Evolutionary conservation across 768 basidiomycete species (phyloP), one percentile per base, ranked within the genome.

Genomic region (Tylopilus balloui): DNA sequence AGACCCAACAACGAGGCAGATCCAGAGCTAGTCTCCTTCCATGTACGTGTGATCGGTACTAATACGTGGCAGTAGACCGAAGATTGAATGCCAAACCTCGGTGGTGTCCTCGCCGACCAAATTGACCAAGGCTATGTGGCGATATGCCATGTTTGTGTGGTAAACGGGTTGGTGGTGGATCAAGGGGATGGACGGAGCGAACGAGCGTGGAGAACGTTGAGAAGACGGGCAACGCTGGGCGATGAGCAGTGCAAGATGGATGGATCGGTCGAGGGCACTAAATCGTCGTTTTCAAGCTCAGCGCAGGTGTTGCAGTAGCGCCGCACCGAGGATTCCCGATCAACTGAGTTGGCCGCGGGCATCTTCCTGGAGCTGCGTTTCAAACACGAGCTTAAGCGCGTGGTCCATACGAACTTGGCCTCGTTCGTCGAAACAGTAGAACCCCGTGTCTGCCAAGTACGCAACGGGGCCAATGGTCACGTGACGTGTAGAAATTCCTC

Each of bases 221-320:
- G 20, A 28, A 23, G 13, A 40, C 9, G 15, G 17, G 39, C 32
- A 15, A 19, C 17, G 17, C 6, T 11, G 38, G 24, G 11, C 27
- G 36, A 40, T 44, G 45, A 32, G 15, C n/a, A 31, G 48, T 19
- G 6, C 15, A 3, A 27, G 36, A 40, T 27, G 34, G 29, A 21
- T 15, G 23, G 42, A 25, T 58, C 47, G 51, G 50, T 39, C 40
- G 29, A 27, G 42, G 25, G 40, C 28, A 39, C 48, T 47, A 48
- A 59, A 61, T 59, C 56, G 47, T 14, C 17, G 24, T n/a, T 48
- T 60, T 62, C 20, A 59, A 59, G 24, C 45, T 52, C 59, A 42
- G 53, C 53, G 60, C 45, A 21, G 10, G 2, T 41, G 25, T 20
- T 7, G 23, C 12, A 32, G 27, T 55, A 43, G 29, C 45, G 54